Percentiles rank a stretch among this genome's conserved stretches.
These are phyloP conservation scores for Erodium moschatum DNA, from an alignment of 441 rosid species.

Conservation along the genomic window DNA sequence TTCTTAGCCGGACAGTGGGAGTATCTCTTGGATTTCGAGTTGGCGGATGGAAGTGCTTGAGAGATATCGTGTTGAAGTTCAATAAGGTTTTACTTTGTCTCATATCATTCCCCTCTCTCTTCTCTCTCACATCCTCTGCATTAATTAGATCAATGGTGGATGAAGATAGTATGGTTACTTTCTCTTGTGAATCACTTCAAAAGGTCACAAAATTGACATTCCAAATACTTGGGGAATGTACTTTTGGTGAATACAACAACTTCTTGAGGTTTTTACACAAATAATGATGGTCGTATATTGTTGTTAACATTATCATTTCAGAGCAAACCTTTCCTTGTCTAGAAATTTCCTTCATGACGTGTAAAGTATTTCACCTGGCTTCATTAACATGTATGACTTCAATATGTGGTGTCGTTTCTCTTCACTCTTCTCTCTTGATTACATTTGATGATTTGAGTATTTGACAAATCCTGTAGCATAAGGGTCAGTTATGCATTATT, in stretches of 20 bases:
- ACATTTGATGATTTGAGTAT: not conserved
- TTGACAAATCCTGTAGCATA: not conserved
- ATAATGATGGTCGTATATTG: not conserved
- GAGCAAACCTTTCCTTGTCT: not conserved
- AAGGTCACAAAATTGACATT: not conserved
- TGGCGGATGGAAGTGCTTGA: constrained; percentile 91
- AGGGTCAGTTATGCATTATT: not conserved
- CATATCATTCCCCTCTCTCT: not conserved
- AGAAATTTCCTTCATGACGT: not conserved
- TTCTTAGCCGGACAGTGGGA: constrained; percentile 70
- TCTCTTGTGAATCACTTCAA: not conserved
- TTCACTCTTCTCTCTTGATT: not conserved
- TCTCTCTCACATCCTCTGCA: not conserved
- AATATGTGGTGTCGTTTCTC: not conserved
- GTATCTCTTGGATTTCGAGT: constrained; percentile 72
- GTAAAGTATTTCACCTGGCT: not conserved
- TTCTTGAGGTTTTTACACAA: not conserved
- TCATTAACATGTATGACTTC: not conserved
- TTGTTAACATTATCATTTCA: not conserved
- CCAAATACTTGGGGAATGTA: not conserved
- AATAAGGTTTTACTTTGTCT: constrained; percentile 45
- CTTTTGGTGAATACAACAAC: not conserved
- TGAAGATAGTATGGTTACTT: not conserved
- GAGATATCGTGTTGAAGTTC: constrained; percentile 73
- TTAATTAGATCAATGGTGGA: not conserved